Percentiles rank a stretch among this genome's conserved stretches.
Evolutionary conservation across 2,329 filamentous ascomycete genomes (phyloP).

Genomic region (Leptographium lundbergii): DNA sequence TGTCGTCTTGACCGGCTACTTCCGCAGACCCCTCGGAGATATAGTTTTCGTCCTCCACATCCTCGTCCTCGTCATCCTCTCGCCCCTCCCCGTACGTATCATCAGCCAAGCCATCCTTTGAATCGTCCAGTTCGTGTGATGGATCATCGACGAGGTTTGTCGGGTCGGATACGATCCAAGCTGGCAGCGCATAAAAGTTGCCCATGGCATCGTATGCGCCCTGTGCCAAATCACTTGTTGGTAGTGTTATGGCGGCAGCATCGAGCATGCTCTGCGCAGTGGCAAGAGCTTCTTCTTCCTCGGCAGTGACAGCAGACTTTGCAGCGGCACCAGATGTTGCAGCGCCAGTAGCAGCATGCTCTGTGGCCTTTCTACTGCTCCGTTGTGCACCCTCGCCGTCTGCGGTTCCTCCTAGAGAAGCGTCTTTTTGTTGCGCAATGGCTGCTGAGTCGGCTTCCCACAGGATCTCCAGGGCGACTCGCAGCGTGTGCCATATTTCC

Average conservation of each 20-base stretch:
- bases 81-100: conserved; percentile 5
- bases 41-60: conserved; percentile 1
- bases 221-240: conserved; percentile 58
- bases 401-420: background rate
- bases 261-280: conserved; percentile 73
- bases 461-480: conserved; percentile 53
- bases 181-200: conserved; percentile 55
- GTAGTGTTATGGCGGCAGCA: conserved; percentile 63
- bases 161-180: conserved; percentile 58
- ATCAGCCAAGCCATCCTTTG: conserved; percentile 16
- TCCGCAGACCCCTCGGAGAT: background rate
- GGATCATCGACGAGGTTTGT: conserved; percentile 31
- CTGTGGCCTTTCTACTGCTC: background rate
- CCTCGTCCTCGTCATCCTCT: conserved; percentile 3
- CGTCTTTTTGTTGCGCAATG: background rate
- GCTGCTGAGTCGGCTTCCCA: conserved; percentile 32
- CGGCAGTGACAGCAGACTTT: conserved; percentile 15
- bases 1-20: conserved; percentile 3
- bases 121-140: conserved; percentile 13
- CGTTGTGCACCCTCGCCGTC: background rate
- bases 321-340: conserved; percentile 18
- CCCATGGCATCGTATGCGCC: conserved; percentile 62
- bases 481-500: conserved; percentile 72
- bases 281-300: conserved; percentile 31
- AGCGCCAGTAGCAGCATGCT: background rate